These are phyloP conservation scores for Avena sativa DNA, from an alignment of 176 grass and related monocot genomes.

Conservation along the genomic window DNA sequence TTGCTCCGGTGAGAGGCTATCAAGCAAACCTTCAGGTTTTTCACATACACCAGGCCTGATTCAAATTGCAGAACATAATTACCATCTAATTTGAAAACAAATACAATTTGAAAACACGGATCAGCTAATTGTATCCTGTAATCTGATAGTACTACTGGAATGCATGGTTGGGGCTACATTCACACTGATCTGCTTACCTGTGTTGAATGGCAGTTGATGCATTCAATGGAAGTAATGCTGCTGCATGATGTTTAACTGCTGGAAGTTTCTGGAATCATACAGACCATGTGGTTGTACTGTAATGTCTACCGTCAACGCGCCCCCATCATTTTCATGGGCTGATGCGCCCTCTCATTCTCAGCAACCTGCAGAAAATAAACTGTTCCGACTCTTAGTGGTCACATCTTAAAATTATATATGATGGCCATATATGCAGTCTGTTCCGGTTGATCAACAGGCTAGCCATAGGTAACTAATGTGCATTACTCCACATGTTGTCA, in stretches of 20 bases:
- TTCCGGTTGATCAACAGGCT: not conserved
- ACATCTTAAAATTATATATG: not conserved
- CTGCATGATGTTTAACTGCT: constrained; percentile 65
- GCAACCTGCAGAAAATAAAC: constrained; percentile 51
- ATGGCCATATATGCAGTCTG: not conserved
- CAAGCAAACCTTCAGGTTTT: constrained; percentile 86
- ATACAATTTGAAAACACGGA: not conserved
- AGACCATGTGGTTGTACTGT: constrained; percentile 65
- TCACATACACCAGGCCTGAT: constrained; percentile 88
- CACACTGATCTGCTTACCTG: constrained; percentile 49
- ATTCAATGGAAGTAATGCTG: constrained; percentile 63
- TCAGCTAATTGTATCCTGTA: not conserved
- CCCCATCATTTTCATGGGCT: constrained; percentile 64
- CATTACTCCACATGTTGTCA: constrained; percentile 77
- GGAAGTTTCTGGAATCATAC: constrained; percentile 87
- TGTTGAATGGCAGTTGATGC: constrained; percentile 67
- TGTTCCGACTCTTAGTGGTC: not conserved
- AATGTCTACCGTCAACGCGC: constrained; percentile 19
- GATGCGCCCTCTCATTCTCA: constrained; percentile 74
- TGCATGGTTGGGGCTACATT: no score
- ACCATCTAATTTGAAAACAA: not conserved
- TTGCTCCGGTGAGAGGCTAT: constrained; percentile 82
- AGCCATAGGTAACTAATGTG: constrained; percentile 22
- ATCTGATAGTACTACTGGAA: no score
- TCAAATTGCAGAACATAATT: constrained; percentile 18